These are phyloP conservation scores for Fusarium newnesense DNA, from an alignment of 2,329 filamentous ascomycete genomes.

Conservation along the genomic window DNA sequence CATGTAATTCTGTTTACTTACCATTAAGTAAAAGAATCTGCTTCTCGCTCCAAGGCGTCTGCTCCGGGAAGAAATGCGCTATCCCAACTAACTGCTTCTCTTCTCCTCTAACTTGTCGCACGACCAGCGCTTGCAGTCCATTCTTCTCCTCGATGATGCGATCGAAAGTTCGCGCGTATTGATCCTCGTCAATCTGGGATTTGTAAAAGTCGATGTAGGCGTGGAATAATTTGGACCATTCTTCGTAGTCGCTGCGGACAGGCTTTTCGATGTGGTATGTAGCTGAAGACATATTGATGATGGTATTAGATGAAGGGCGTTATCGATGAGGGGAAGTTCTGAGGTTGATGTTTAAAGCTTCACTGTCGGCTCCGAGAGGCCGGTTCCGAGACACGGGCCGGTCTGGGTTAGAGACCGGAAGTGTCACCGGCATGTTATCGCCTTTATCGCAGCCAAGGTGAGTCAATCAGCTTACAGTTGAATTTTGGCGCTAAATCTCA, in stretches of 20 bases:
- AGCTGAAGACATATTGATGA: neutral
- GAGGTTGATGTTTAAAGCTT: neutral
- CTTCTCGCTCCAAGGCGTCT: conserved; percentile 33
- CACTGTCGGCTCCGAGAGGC: neutral
- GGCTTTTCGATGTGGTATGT: conserved; percentile 16
- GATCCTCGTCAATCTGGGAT: conserved; percentile 14
- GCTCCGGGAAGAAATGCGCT: conserved; percentile 33
- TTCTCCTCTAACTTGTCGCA: neutral
- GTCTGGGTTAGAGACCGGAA: neutral
- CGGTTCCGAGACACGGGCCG: conserved; percentile 14
- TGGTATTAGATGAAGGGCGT: accelerated
- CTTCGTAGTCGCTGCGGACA: conserved; percentile 2
- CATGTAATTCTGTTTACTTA: accelerated
- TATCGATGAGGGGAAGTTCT: too few relatives aligned
- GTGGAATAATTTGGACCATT: conserved; percentile 21
- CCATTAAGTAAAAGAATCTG: conserved; percentile 28
- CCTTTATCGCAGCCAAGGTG: too few relatives aligned
- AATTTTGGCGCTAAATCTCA: too few relatives aligned
- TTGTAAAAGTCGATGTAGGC: conserved; percentile 31
- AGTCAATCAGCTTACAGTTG: neutral
- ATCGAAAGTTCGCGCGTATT: conserved; percentile 20
- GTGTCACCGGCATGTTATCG: neutral
- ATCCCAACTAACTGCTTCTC: conserved; percentile 10
- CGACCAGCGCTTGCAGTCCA: conserved; percentile 8
- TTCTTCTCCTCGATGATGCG: conserved; percentile 24